These are phyloP conservation scores for Ascocoryne sarcoides DNA, from an alignment of 2,329 filamentous ascomycete genomes.

Conservation along the genomic window DNA sequence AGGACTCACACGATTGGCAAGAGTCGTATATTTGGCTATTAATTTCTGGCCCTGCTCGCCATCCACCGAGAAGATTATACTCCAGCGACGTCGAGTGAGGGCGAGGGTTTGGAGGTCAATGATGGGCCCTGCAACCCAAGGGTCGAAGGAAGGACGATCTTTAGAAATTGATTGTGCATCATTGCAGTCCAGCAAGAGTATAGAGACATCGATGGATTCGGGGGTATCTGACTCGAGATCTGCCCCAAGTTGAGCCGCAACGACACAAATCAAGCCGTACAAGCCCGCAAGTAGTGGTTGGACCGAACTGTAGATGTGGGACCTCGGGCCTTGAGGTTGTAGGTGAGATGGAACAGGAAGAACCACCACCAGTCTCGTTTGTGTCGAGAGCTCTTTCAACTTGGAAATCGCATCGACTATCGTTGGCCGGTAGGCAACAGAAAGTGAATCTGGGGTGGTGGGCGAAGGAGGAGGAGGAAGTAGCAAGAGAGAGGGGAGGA, in stretches of 20 bases:
- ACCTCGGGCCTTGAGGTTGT: conserved; percentile 41
- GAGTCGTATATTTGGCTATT: conserved; percentile 39
- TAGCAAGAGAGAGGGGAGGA: conserved; percentile 47
- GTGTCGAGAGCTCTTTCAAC: conserved; percentile 34
- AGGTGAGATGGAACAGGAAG: conserved; percentile 49
- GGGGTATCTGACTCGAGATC: conserved; percentile 54
- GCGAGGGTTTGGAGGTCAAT: conserved; percentile 44
- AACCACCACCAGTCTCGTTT: conserved; percentile 36
- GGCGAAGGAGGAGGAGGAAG: conserved; percentile 55
- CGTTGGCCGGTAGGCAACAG: conserved; percentile 51
- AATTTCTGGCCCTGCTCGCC: conserved; percentile 55
- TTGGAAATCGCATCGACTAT: conserved; percentile 45
- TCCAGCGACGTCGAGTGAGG: conserved; percentile 50
- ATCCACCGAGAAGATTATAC: conserved; percentile 54
- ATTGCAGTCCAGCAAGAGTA: conserved; percentile 63
- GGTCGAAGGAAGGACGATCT: conserved; percentile 34
- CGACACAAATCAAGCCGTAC: conserved; percentile 67
- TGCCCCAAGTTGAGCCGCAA: conserved; percentile 52
- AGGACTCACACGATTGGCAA: conserved; percentile 38
- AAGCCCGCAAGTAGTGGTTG: conserved; percentile 68
- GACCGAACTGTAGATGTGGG: conserved; percentile 51
- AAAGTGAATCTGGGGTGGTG: conserved; percentile 41
- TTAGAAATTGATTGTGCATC: conserved; percentile 33
- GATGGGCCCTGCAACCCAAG: conserved; percentile 29
- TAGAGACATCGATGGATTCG: conserved; percentile 65